phyloP scores from a whole-genome alignment of 768 basidiomycete species.

The Russula olivacea region DNA sequence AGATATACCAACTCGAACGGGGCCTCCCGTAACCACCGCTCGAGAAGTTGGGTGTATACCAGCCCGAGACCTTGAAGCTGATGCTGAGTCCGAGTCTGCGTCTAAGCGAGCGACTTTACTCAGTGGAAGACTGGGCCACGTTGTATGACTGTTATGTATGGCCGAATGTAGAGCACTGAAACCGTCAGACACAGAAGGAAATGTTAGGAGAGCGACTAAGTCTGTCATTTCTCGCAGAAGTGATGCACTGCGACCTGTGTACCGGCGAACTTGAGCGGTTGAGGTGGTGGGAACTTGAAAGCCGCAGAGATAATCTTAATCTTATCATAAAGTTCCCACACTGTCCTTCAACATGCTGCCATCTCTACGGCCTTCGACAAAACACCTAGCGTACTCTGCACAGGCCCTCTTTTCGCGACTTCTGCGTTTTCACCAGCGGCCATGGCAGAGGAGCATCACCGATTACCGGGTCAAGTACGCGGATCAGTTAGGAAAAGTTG shows the following conservation, averaged over 20 bases:
- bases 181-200: constrained; percentile 41
- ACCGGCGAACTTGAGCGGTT: background rate
- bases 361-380: background rate
- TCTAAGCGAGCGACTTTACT: constrained; percentile 65
- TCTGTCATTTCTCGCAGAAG: constrained; percentile 15
- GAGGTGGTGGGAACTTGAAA: background rate
- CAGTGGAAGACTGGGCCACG: constrained; percentile 49
- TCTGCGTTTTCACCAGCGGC: background rate
- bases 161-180: constrained; percentile 42
- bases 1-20: constrained; percentile 45
- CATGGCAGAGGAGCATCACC: constrained; percentile 4
- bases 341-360: constrained; percentile 4
- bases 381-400: background rate
- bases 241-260: background rate
- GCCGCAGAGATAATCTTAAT: constrained; percentile 2
- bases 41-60: constrained; percentile 25
- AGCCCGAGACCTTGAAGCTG: constrained; percentile 48
- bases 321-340: constrained; percentile 8
- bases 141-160: constrained; percentile 33
- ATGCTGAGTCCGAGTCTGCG: constrained; percentile 60
- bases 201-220: constrained; percentile 19
- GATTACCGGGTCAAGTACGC: constrained; percentile 53
- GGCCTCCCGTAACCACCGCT: constrained; percentile 29
- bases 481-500: constrained; percentile 57
- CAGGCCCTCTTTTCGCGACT: background rate